These are phyloP conservation scores for Symbiotaphrina buchneri DNA, from an alignment of 495 filamentous ascomycete species.

Conservation along the genomic window DNA sequence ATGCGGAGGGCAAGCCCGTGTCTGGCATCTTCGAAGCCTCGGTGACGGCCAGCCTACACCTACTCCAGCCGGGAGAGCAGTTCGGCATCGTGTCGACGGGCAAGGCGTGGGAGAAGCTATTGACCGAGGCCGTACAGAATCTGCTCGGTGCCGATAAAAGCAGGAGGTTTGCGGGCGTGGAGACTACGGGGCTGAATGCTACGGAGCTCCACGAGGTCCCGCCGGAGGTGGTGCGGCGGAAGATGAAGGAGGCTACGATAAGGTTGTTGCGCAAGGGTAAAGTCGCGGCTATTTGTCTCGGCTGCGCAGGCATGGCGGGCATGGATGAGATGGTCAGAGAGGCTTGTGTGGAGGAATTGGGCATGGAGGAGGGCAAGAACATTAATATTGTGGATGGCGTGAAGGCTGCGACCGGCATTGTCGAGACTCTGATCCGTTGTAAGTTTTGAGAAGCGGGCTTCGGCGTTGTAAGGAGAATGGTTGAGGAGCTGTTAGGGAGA, in stretches of 20 bases:
- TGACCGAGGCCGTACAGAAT: conserved; percentile 12
- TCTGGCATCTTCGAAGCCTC: conserved; percentile 81
- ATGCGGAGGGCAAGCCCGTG: conserved; percentile 27
- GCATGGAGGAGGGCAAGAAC: conserved; percentile 28
- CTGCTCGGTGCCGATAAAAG: neutral
- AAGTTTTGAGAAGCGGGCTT: no score
- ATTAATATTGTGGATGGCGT: conserved; percentile 73
- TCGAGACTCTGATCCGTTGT: conserved; percentile 38
- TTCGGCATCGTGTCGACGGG: conserved; percentile 90
- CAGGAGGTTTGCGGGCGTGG: conserved; percentile 47
- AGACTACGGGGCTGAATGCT: conserved; percentile 67
- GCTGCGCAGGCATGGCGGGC: conserved; percentile 85
- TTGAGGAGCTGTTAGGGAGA: no score
- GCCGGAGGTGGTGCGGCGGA: conserved; percentile 34
- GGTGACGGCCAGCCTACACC: conserved; percentile 29
- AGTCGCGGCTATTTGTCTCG: conserved; percentile 47
- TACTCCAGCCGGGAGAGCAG: conserved; percentile 22
- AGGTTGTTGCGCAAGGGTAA: conserved; percentile 31
- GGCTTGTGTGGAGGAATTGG: conserved; percentile 40
- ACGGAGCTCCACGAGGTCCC: conserved; percentile 52
- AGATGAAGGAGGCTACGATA: conserved; percentile 46
- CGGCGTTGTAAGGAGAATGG: no score
- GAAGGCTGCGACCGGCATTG: conserved; percentile 44
- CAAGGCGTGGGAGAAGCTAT: conserved; percentile 51
- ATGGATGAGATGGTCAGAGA: conserved; percentile 59